phyloP scores from a whole-genome alignment of 176 grass and related monocot species.

The Musa itinerans region DNA sequence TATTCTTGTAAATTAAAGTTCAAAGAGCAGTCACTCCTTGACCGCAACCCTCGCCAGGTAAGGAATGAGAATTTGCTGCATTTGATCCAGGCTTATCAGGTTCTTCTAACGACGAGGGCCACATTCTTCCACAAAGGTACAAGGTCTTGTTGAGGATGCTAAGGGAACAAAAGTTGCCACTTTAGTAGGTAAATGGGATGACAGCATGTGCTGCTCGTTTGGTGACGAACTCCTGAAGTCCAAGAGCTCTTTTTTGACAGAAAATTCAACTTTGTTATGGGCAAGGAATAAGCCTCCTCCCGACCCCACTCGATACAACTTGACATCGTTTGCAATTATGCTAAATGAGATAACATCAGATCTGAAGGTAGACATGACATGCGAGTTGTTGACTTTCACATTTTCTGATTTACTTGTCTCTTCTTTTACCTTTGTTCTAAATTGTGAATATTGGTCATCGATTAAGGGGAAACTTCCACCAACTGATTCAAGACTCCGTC shows the following conservation, averaged over 20 bases:
- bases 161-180: conserved; percentile 16
- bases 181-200: conserved; percentile 21
- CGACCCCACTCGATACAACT: conserved; percentile 19
- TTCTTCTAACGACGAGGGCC: not conserved
- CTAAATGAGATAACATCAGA: conserved; percentile 12
- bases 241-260: not conserved
- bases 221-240: not conserved
- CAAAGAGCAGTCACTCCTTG: conserved; percentile 45
- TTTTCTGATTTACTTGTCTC: not conserved
- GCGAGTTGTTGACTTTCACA: not conserved
- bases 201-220: conserved; percentile 7
- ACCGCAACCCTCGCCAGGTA: conserved; percentile 48
- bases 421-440: conserved; percentile 1
- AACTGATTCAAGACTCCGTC: conserved; percentile 23
- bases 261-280: conserved; percentile 8
- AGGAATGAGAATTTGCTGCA: not conserved
- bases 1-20: conserved; percentile 47
- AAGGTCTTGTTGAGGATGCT: conserved; percentile 29
- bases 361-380: conserved; percentile 5
- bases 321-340: conserved; percentile 14
- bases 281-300: not conserved
- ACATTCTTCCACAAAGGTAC: conserved; percentile 35
- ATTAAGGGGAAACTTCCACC: conserved; percentile 14
- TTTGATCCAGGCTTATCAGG: conserved; percentile 1
- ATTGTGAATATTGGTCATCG: not conserved